Conservation (phyloP, 169 alveolate species). For the Plasmodium gonderi region DNA sequence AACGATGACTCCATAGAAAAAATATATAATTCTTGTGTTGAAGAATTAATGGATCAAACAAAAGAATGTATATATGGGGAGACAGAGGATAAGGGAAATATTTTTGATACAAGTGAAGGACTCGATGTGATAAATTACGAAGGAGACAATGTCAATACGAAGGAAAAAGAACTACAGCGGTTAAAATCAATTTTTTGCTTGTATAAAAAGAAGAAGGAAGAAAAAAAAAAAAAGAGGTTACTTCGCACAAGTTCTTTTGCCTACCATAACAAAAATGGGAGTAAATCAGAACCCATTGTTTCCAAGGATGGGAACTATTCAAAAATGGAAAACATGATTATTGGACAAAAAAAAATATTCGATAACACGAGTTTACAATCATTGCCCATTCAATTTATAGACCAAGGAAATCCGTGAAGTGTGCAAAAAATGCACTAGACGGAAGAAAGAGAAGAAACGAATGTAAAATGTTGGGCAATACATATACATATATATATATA, state of each 20-base stretch:
- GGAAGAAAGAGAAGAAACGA: background rate
- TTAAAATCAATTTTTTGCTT: background rate
- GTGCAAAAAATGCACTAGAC: background rate
- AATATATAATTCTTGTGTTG: background rate
- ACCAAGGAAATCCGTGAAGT: background rate
- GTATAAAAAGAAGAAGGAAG: background rate
- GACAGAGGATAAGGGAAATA: background rate
- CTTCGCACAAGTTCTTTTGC: background rate
- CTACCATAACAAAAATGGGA: background rate
- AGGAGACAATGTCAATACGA: background rate
- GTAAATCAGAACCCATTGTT: background rate
- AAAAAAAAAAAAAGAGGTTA: background rate
- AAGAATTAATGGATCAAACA: background rate
- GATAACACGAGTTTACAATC: background rate
- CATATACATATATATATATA: too few relatives aligned
- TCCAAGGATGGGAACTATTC: background rate
- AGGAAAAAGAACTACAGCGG: background rate
- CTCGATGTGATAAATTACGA: background rate
- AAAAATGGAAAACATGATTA: background rate
- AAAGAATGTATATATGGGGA: background rate
- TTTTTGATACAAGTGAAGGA: background rate
- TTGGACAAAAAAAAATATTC: background rate
- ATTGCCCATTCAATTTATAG: background rate
- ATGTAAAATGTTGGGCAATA: too few relatives aligned
- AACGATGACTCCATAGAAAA: background rate